A percentile compares a stretch with the other conserved stretches of the same genome.
These are phyloP conservation scores for Xylaria sp. DNA, from an alignment of 2,329 filamentous ascomycete genomes.

Conservation along the genomic window DNA sequence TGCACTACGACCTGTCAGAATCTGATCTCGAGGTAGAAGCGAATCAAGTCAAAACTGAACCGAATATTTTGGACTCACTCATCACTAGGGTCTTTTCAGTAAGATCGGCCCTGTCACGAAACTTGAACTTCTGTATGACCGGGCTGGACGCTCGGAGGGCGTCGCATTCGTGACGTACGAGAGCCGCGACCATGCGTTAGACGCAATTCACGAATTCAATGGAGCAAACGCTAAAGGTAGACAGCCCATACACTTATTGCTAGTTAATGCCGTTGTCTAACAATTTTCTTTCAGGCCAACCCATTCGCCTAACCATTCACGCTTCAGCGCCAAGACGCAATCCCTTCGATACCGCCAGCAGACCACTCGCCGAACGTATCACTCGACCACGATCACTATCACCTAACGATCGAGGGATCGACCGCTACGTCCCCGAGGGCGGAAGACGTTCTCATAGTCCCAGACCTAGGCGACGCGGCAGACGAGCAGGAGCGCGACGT, in stretches of 20 bases:
- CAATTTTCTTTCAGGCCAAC: slow-evolving; percentile 68
- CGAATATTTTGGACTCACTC: slow-evolving; percentile 44
- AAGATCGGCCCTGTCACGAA: slow-evolving; percentile 78
- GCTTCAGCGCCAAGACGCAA: slow-evolving; percentile 65
- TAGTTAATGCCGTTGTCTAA: slow-evolving; percentile 17
- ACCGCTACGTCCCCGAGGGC: slow-evolving; percentile 80
- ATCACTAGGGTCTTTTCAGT: slow-evolving; percentile 77
- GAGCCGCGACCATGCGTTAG: slow-evolving; percentile 74
- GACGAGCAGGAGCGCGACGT: slow-evolving; percentile 59
- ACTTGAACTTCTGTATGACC: slow-evolving; percentile 82
- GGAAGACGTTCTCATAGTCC: slow-evolving; percentile 69
- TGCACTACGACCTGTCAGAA: slow-evolving; percentile 91
- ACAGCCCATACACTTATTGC: slow-evolving; percentile 17
- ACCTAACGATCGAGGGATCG: slow-evolving; percentile 73
- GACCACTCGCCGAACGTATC: slow-evolving; percentile 70
- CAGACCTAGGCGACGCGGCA: slow-evolving; percentile 61
- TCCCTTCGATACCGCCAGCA: slow-evolving; percentile 67
- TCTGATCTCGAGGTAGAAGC: slow-evolving; percentile 78
- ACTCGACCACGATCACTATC: slow-evolving; percentile 75
- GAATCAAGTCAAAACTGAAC: neutral
- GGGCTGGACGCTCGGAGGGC: slow-evolving; percentile 87
- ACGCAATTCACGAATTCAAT: slow-evolving; percentile 83
- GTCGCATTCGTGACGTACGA: slow-evolving; percentile 86
- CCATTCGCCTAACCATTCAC: slow-evolving; percentile 78
- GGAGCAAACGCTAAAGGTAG: slow-evolving; percentile 88